Percentiles rank a stretch among this genome's conserved stretches.
Conservation (phyloP, 768 basidiomycete genomes). For the Russula foetens region DNA sequence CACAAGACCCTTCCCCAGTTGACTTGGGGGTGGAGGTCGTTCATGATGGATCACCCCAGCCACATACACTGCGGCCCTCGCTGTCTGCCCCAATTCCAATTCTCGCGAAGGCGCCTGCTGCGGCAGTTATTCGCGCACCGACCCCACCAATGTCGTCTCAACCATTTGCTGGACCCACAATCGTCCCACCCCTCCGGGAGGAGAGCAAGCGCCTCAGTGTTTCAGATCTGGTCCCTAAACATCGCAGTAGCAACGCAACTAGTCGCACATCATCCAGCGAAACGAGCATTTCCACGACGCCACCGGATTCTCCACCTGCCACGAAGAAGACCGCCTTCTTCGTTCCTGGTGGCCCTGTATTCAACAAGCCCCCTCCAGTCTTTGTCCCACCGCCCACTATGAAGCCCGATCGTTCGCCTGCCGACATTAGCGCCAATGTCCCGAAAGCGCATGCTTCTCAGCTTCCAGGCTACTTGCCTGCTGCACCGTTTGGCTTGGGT, state of each 20-base stretch:
- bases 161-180: not conserved
- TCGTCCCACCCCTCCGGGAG: slow-evolving; percentile 10
- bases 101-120: not conserved
- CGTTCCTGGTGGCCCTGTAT: slow-evolving; percentile 40
- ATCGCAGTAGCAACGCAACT: slow-evolving; percentile 31
- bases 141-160: not conserved
- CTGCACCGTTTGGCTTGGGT: slow-evolving; percentile 39
- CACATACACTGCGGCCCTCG: not conserved
- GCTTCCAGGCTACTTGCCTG: slow-evolving; percentile 33
- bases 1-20: not conserved
- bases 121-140: not conserved
- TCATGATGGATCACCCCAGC: slow-evolving; percentile 42
- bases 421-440: slow-evolving; percentile 18
- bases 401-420: slow-evolving; percentile 15
- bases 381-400: slow-evolving; percentile 41
- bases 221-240: slow-evolving; percentile 45
- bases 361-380: slow-evolving; percentile 43
- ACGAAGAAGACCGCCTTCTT: slow-evolving; percentile 22
- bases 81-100: slow-evolving; percentile 1
- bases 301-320: slow-evolving; percentile 19
- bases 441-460: slow-evolving; percentile 30
- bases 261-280: not conserved
- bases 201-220: slow-evolving; percentile 41
- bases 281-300: slow-evolving; percentile 16
- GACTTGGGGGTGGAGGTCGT: slow-evolving; percentile 29